Evolutionary conservation across 1,139 yeast species (phyloP).

Genomic region (Zygosaccharomyces pseudobailii): DNA sequence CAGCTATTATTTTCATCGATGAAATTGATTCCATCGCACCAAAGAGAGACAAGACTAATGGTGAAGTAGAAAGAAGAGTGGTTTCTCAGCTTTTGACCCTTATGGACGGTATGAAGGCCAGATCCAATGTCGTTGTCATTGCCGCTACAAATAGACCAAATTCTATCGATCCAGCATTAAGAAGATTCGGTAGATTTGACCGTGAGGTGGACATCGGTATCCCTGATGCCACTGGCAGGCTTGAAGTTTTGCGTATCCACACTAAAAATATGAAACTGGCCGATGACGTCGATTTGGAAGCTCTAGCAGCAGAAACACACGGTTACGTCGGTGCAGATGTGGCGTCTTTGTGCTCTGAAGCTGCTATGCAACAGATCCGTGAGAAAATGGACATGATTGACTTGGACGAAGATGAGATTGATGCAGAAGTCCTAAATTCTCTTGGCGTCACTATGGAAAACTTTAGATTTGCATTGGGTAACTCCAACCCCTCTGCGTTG

Average conservation of each 20-base stretch:
- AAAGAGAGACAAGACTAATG: slow-evolving; percentile 98
- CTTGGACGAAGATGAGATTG: slow-evolving; percentile 92
- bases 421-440: slow-evolving; percentile 93
- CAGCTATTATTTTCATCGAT: slow-evolving; percentile 94
- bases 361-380: slow-evolving; percentile 97
- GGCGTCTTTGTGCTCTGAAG: slow-evolving; percentile 95
- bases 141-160: slow-evolving; percentile 97
- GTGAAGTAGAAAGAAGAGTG: slow-evolving; percentile 98
- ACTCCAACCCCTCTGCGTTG: slow-evolving; percentile 96
- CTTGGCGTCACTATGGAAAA: slow-evolving; percentile 98
- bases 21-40: slow-evolving; percentile 99
- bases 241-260: slow-evolving; percentile 88
- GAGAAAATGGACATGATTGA: slow-evolving; percentile 99
- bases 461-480: slow-evolving; percentile 95
- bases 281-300: slow-evolving; percentile 92
- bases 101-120: slow-evolving; percentile 99
- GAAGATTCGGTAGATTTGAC: slow-evolving; percentile 98
- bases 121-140: slow-evolving; percentile 93
- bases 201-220: slow-evolving; percentile 99
- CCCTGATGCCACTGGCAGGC: slow-evolving; percentile 97
- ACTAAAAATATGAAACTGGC: slow-evolving; percentile 97
- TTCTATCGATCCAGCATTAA: slow-evolving; percentile 95
- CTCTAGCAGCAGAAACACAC: slow-evolving; percentile 87
- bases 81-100: slow-evolving; percentile 94
- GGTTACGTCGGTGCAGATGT: slow-evolving; percentile 98